Evolutionary conservation across 2,329 filamentous ascomycete genomes (phyloP), one percentile per base, ranked within the genome.

Genomic region (Diaporthe sp.): DNA sequence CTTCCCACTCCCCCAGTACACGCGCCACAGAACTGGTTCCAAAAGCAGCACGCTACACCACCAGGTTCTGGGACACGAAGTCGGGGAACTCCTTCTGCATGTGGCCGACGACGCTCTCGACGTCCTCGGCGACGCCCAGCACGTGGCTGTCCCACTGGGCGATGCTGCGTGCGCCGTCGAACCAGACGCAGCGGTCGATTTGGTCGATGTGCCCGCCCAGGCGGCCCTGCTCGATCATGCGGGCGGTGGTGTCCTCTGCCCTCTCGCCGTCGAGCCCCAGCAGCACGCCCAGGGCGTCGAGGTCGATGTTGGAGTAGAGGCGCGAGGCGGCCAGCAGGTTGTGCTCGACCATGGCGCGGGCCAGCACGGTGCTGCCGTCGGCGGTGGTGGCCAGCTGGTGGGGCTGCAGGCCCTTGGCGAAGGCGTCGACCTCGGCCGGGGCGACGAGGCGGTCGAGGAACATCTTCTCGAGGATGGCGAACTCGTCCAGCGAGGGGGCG

Each of bases 151-250:
- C 96, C 96, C 96, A 98, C 80, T 93, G 91, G 61, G 94, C 91
- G 83, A 98, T 89, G 85, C 95, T 93, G 82, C 90, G 91, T 75
- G 91, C 93, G 81, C 85, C 88, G 84, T 97, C 94, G 82, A 99
- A 99, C 86, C 92, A 95, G 76, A 99, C 96, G 15, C 96, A 87
- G 20, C 94, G 90, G 74, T 95, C 94, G 75, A 99, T 96, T 87
- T 99, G 97, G 84, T 99, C 96, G 81, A 99, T 98, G 75, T 93
- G 92, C 10, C 96, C 97, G 4, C 93, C 91, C 71, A 99, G 85
- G 44, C 97, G 92, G 13, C 95, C 95, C 84, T 98, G 96, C 87
- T 98, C 96, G 80, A 99, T 95, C 97, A 99, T 99, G 80, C 92
- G 90, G 6, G 96, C 95, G 17, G 96, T 97, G 72, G 97, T 98